Base-by-base conservation (phyloP, 2,329 filamentous ascomycete species). In the Talaromyces sp. region DNA sequence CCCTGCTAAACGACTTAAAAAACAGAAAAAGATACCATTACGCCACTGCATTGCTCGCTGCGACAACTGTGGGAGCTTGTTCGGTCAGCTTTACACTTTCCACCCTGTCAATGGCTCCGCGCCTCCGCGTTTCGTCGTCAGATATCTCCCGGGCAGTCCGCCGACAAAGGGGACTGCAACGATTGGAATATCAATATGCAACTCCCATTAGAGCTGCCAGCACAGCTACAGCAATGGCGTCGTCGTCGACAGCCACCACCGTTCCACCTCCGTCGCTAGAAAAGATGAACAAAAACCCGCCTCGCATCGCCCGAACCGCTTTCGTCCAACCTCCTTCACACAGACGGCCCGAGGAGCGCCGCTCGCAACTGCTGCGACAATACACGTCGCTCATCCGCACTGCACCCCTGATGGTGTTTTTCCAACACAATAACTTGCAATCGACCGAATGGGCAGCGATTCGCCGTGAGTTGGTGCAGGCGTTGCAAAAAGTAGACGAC, bases 351-450 rank as follows among this genome's bases (percentile, higher is more conserved):
- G 89, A 96, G 72, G 89, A 89, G 70, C 89, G 93, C 73, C 96
- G 98, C 79, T 89, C 92, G 17, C 95, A 99, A 77, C 83, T 98
- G 21, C 85, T 89, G 66, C 87, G 93, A 61, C 86, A 89, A 68
- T 97, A 97, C 78, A 91, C 93, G 56, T 95, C 93, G 53, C 81
- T 96, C 63, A 85, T 97, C 61, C 90, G 90, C 62, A 91, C 91
- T 24, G 89, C 90, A 11, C 92, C 93, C 46, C 77, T 97, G 63
- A 88, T 96, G 67, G 84, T 97, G 62, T 83, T 97, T 69, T 96
- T 97, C 81, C 88, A 90, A 72, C 88, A 90, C 80, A 89, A 89
- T 78, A 90, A 90, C 69, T 79, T 91, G 61, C 86, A 85, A 70
- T 88, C 91, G 3, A 81, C 84, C 51, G 90, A 93, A 80, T 91